Conservation (phyloP, 768 basidiomycete species). For the Erythrobasidium yunnanense region DNA sequence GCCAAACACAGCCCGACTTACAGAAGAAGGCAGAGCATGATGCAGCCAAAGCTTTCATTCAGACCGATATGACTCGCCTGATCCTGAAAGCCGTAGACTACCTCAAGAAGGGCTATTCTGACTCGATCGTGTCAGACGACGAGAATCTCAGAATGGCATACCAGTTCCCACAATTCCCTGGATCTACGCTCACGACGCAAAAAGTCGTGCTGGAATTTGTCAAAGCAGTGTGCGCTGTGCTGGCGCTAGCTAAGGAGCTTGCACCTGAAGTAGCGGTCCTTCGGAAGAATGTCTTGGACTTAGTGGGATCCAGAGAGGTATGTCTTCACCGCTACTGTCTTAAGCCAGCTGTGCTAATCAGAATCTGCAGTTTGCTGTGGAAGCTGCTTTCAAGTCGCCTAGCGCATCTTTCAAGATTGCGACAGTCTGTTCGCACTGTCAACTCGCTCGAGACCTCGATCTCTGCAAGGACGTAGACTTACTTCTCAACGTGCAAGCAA, state of each 20-base stretch:
- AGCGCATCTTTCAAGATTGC: constrained; percentile 9
- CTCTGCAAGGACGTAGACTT: constrained; percentile 85
- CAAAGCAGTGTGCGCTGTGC: constrained; percentile 74
- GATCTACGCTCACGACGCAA: constrained; percentile 63
- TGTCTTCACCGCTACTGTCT: not conserved
- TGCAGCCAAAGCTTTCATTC: constrained; percentile 61
- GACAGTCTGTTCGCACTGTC: constrained; percentile 43
- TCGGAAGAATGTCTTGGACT: constrained; percentile 76
- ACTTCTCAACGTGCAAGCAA: constrained; percentile 45
- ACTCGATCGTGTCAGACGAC: constrained; percentile 11
- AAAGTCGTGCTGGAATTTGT: constrained; percentile 79
- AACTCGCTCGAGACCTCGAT: constrained; percentile 77
- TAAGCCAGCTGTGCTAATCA: constrained; percentile 50
- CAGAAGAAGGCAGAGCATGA: constrained; percentile 62
- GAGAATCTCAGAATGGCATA: constrained; percentile 43
- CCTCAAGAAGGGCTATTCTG: constrained; percentile 47
- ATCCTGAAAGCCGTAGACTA: constrained; percentile 58
- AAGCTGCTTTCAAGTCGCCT: constrained; percentile 45
- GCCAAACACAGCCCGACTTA: constrained; percentile 53
- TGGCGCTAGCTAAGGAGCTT: constrained; percentile 67
- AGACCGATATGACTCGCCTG: constrained; percentile 66
- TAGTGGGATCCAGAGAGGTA: constrained; percentile 77
- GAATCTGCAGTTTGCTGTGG: constrained; percentile 67
- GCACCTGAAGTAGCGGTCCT: constrained; percentile 76
- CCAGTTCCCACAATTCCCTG: constrained; percentile 74